These are phyloP conservation scores for Penicillium sclerotigenum DNA, from an alignment of 2,329 filamentous ascomycete species.

Conservation along the genomic window DNA sequence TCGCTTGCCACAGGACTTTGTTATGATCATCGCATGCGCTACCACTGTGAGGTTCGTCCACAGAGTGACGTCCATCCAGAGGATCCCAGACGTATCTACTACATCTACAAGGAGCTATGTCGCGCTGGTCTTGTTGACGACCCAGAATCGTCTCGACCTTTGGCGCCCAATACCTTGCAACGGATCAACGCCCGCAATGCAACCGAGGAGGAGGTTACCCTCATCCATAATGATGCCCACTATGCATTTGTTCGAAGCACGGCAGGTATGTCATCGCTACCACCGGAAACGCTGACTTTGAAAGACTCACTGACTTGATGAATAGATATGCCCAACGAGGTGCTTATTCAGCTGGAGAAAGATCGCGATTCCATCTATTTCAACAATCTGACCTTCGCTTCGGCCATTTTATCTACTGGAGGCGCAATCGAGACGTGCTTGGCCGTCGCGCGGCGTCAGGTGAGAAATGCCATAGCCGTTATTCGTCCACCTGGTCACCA, in stretches of 20 bases:
- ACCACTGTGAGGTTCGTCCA: slow-evolving; percentile 79
- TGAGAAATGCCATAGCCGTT: slow-evolving; percentile 94
- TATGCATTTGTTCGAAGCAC: slow-evolving; percentile 71
- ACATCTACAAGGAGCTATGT: slow-evolving; percentile 87
- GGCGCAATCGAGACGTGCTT: slow-evolving; percentile 95
- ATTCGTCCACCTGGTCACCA: slow-evolving; percentile 95
- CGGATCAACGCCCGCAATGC: slow-evolving; percentile 77
- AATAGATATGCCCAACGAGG: slow-evolving; percentile 51
- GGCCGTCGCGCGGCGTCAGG: slow-evolving; percentile 74
- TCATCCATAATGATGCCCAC: slow-evolving; percentile 75
- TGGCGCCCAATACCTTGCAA: slow-evolving; percentile 55
- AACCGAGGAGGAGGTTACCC: slow-evolving; percentile 72
- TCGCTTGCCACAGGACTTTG: slow-evolving; percentile 71
- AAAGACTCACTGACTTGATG: slow-evolving; percentile 14
- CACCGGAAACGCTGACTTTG: background rate
- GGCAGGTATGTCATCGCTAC: slow-evolving; percentile 33
- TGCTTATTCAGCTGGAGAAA: slow-evolving; percentile 67
- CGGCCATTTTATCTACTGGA: slow-evolving; percentile 79
- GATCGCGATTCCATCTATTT: slow-evolving; percentile 78
- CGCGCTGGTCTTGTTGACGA: slow-evolving; percentile 72
- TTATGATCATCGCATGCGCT: slow-evolving; percentile 94
- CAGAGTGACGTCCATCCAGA: slow-evolving; percentile 79
- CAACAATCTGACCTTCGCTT: slow-evolving; percentile 74
- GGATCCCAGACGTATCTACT: slow-evolving; percentile 85
- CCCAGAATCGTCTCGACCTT: slow-evolving; percentile 49